Conservation (phyloP, 257 asterid genomes). For the Buddleja alternifolia region DNA sequence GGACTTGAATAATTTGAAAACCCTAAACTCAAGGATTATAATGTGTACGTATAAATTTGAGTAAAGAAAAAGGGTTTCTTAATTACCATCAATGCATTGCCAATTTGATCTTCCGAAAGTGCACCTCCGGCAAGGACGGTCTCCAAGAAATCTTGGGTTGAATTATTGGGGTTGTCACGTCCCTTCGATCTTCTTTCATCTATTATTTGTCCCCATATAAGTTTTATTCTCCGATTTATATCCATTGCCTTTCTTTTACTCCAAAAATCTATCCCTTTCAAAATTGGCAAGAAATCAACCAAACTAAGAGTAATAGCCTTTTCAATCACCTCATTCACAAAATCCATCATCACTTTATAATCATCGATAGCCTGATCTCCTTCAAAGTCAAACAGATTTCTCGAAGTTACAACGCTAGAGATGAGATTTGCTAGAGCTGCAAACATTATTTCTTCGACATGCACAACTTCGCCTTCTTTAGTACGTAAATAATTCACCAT, state of each 20-base stretch:
- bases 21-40: no score
- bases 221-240: neutral
- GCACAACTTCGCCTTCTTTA: conserved; percentile 4
- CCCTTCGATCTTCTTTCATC: conserved; percentile 3
- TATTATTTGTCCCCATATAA: conserved; percentile 24
- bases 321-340: conserved; percentile 12
- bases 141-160: conserved; percentile 29
- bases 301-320: neutral
- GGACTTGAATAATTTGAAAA: no score
- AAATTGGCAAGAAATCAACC: conserved; percentile 23
- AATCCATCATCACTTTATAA: neutral
- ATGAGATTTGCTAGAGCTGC: conserved; percentile 11
- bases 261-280: conserved; percentile 27
- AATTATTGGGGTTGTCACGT: neutral
- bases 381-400: conserved; percentile 11
- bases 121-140: conserved; percentile 1
- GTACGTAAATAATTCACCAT: neutral
- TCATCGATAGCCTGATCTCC: neutral
- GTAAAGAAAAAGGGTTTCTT: neutral
- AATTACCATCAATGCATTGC: conserved; percentile 17
- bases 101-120: conserved; percentile 24
- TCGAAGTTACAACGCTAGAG: conserved; percentile 8
- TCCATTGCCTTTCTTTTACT: conserved; percentile 18
- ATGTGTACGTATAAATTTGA: neutral
- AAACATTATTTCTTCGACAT: conserved; percentile 22